Evolutionary conservation across 495 filamentous ascomycete genomes (phyloP), one percentile per base, ranked within the genome.

Genomic region (Penicillium diatomitis): DNA sequence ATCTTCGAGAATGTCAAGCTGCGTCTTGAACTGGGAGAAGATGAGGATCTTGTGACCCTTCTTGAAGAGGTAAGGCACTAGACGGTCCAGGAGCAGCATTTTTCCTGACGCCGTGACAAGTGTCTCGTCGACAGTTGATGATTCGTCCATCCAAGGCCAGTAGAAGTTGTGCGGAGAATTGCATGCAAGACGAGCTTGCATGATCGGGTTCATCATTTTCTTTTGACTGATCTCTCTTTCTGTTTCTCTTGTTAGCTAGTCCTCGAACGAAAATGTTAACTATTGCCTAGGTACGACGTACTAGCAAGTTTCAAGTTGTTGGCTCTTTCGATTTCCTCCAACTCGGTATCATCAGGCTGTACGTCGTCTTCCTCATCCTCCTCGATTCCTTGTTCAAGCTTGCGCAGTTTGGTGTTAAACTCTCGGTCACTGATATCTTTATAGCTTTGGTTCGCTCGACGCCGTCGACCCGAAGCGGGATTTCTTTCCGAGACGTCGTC

Each of bases 111-210:
- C 78, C 0, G 85, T 89, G 45, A 96, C 79, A 8, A 97, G 77
- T 32, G 74, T 81, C 57, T 91, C 84, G 60, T 97, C 89, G 1
- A 85, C 70, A 1, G 63, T 54, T 4, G 62, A 56, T 0, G 73
- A 57, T 8, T 71, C 64, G 46, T 79, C 74, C 11, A 64, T 67
- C 81, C 88, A 98, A 0, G 92, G 92, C 71, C 88, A 92, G 69
- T 90, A 96, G 70, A 98, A 97, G 57, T 96, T 91, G 66, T 96
- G 91, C 0, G 92, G 92, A 2, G 79, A 85, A 65, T 98, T 94
- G 69, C 94, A 97, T 39, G 84, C 86, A 2, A 95, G 80, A 5
- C 92, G 86, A 8, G 96, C 82, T 66, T 98, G 92, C 77, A 96
- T 84, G 29, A 97, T 65, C 0, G 90, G 88, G 57, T 98, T 98